Percentiles rank a stretch among this genome's conserved stretches.
Evolutionary conservation across 176 grass and related monocot species (phyloP).

Genomic region (Coix lacrymajobi): DNA sequence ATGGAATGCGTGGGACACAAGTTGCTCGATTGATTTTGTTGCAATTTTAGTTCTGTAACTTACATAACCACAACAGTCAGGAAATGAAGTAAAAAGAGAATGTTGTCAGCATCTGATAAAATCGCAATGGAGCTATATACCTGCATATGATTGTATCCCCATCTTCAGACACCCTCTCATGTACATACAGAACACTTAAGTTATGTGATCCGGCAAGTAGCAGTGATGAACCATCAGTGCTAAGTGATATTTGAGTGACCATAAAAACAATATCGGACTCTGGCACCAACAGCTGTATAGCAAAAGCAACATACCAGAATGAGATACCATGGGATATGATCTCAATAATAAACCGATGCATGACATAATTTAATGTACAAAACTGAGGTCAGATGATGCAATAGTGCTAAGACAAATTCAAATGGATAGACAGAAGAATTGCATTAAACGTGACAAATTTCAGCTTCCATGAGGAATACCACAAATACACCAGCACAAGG

Average conservation of each 20-base stretch:
- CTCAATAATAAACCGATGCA: neutral
- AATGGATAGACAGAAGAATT: neutral
- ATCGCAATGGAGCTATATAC: slow-evolving; percentile 26
- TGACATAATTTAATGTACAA: neutral
- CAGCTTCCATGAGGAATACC: neutral
- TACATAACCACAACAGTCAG: neutral
- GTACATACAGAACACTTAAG: slow-evolving; percentile 57
- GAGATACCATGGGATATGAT: slow-evolving; percentile 5
- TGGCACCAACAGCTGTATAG: slow-evolving; percentile 52
- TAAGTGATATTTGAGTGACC: slow-evolving; percentile 62
- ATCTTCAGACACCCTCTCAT: slow-evolving; percentile 67
- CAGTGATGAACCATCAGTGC: slow-evolving; percentile 66
- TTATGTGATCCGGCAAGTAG: slow-evolving; percentile 66
- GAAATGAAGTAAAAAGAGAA: neutral
- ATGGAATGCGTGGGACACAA: neutral
- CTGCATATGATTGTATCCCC: slow-evolving; percentile 66
- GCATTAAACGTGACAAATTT: neutral
- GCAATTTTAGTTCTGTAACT: neutral
- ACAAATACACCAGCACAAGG: neutral
- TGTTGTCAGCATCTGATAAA: slow-evolving; percentile 9
- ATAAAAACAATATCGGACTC: slow-evolving; percentile 51
- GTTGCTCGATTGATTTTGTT: neutral
- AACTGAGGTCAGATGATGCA: neutral
- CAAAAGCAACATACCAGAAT: neutral
- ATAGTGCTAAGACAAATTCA: neutral